Evolutionary conservation across 1,139 yeast genomes (phyloP), one percentile per base, ranked within the genome.

Genomic region (Kurtzmaniella quercitrusa): DNA sequence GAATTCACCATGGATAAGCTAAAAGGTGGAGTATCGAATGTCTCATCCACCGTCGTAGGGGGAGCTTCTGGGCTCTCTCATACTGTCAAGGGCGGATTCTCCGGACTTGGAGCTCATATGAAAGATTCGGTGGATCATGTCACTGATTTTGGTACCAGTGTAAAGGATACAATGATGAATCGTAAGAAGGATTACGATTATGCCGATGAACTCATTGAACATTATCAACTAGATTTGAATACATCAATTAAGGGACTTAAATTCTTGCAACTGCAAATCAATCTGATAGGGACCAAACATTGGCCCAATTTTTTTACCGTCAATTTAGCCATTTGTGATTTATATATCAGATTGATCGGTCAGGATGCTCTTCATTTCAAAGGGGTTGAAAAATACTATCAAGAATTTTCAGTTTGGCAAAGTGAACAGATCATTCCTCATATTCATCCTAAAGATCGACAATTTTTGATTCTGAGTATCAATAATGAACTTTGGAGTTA

Each of bases 181-280:
- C 25, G 37, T 3, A 53, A 55, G 34, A 50, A 57, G 36, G 58
- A 55, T 11, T 63, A 52, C 43, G 65, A 59, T 49, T 52, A 55
- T 41, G 82, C 74, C 45, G 80, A 77, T 51, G 73, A 70, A 40
- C 52, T 69, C 31, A 62, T 75, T 7, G 53, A 55, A 12, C 67
- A 66, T 33, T 76, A 75, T 63, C 67, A 71, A 43, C 68, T 69
- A 44, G 81, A 77, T 48, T 52, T 77, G 25, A 62, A 66, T 43
- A 58, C 63, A 11, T 60, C 77, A 1, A 53, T 70, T 23, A 66
- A 68, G 37, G 82, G 79, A 1, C 56, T 78, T 42, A 68, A 68
- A 42, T 77, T 65, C 47, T 49, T 76, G 16, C 53, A 56, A 12
- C 43, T 55, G n/a, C 77, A 75, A 48, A 60, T 66, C 34, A 60